Conservation (phyloP, 768 basidiomycete genomes). For the Tricholoma hemisulphureum region DNA sequence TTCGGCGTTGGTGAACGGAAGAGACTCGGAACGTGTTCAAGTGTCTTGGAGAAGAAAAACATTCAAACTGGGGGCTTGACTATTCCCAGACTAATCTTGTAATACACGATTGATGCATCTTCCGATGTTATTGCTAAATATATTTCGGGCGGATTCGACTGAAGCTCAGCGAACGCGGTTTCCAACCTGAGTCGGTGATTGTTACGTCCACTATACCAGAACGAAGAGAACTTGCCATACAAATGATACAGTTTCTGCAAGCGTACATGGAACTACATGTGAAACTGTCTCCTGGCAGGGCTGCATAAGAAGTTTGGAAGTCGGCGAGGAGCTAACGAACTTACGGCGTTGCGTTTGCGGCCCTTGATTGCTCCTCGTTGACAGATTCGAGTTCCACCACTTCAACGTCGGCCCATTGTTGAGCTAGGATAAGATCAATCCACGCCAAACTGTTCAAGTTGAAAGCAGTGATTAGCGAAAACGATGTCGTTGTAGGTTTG, state of each 20-base stretch:
- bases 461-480: constrained; percentile 42
- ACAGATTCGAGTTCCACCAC: constrained; percentile 59
- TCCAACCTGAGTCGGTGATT: constrained; percentile 46
- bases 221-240: constrained; percentile 44
- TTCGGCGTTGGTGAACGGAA: background rate
- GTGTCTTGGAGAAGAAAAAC: background rate
- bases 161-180: constrained; percentile 52
- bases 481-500: constrained; percentile 76
- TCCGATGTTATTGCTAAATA: constrained; percentile 72
- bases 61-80: constrained; percentile 63
- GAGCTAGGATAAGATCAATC: constrained; percentile 43
- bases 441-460: background rate
- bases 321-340: constrained; percentile 12
- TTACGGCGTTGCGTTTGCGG: constrained; percentile 50
- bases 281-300: constrained; percentile 39
- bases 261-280: constrained; percentile 63
- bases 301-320: constrained; percentile 4
- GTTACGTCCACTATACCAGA: background rate
- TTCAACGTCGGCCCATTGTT: constrained; percentile 67
- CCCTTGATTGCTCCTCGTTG: constrained; percentile 60
- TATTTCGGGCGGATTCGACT: constrained; percentile 48
- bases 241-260: constrained; percentile 65
- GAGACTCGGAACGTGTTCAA: background rate
- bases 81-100: constrained; percentile 75
- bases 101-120: constrained; percentile 83